These are phyloP conservation scores for Pyrus bretschneideri DNA, from an alignment of 306 rosid genomes.

Conservation along the genomic window DNA sequence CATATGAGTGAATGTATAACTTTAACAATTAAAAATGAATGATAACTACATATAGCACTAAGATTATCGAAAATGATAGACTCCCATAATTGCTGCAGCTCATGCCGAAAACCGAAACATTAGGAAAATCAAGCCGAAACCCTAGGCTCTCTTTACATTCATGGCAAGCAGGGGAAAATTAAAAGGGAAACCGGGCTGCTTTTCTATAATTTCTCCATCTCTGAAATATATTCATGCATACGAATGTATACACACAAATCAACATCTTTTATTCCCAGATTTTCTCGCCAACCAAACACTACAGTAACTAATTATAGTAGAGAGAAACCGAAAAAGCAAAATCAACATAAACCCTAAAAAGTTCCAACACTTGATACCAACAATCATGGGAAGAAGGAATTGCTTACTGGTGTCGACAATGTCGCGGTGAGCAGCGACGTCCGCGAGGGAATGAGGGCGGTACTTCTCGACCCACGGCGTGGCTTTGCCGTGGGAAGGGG, in stretches of 20 bases:
- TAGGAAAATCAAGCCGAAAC: background rate
- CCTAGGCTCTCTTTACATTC: background rate
- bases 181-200: background rate
- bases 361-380: background rate
- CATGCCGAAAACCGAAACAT: background rate
- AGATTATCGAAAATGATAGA: background rate
- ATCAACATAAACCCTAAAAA: slow-evolving; percentile 13
- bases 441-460: slow-evolving; percentile 90
- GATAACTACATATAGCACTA: background rate
- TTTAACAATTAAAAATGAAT: background rate
- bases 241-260: background rate
- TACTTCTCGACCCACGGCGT: slow-evolving; percentile 91
- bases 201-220: background rate
- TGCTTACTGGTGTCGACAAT: slow-evolving; percentile 81
- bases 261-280: background rate
- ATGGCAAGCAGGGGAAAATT: background rate
- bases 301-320: background rate
- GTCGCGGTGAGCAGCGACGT: slow-evolving; percentile 96
- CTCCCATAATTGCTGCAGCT: background rate
- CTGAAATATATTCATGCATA: background rate
- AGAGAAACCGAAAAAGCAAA: background rate
- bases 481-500: slow-evolving; percentile 32
- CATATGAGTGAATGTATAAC: too few species aligned
- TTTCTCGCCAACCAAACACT: background rate
- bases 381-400: background rate